Percentiles rank a stretch among this genome's conserved stretches.
phyloP scores from a whole-genome alignment of 495 filamentous ascomycete species.

The Penicillium antarcticum region DNA sequence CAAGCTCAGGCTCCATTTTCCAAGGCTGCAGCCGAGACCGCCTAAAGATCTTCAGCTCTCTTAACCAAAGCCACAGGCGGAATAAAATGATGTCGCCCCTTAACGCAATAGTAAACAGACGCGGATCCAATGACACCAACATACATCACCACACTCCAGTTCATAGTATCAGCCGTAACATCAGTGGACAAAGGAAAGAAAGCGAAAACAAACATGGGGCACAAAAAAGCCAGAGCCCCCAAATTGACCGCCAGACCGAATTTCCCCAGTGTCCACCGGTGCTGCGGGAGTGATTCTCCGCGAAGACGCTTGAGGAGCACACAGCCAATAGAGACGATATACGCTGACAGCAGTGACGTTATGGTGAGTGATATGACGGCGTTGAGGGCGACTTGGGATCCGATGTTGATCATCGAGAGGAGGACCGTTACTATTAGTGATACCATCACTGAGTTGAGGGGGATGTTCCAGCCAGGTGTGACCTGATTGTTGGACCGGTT shows the following conservation, averaged over 20 bases:
- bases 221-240: slow-evolving; percentile 36
- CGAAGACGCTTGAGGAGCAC: slow-evolving; percentile 44
- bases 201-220: slow-evolving; percentile 49
- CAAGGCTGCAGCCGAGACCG: background rate
- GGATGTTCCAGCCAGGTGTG: slow-evolving; percentile 47
- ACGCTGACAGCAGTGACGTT: slow-evolving; percentile 43
- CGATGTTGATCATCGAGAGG: slow-evolving; percentile 53
- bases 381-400: slow-evolving; percentile 44
- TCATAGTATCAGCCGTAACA: slow-evolving; percentile 42
- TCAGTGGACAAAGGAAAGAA: slow-evolving; percentile 49
- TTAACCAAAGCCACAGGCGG: slow-evolving; percentile 44
- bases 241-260: slow-evolving; percentile 48
- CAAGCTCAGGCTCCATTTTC: background rate
- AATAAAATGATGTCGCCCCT: slow-evolving; percentile 42
- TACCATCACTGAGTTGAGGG: slow-evolving; percentile 49
- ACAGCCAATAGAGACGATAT: slow-evolving; percentile 48
- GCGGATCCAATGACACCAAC: slow-evolving; percentile 43
- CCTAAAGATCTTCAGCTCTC: slow-evolving; percentile 19
- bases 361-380: slow-evolving; percentile 46
- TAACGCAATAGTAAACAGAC: slow-evolving; percentile 40
- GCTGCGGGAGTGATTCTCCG: slow-evolving; percentile 36
- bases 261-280: slow-evolving; percentile 48
- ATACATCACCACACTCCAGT: slow-evolving; percentile 49
- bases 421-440: slow-evolving; percentile 44
- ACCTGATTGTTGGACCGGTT: slow-evolving; percentile 28